Conservation (phyloP, 441 rosid genomes). For the Pelargonium cotyledonis region DNA sequence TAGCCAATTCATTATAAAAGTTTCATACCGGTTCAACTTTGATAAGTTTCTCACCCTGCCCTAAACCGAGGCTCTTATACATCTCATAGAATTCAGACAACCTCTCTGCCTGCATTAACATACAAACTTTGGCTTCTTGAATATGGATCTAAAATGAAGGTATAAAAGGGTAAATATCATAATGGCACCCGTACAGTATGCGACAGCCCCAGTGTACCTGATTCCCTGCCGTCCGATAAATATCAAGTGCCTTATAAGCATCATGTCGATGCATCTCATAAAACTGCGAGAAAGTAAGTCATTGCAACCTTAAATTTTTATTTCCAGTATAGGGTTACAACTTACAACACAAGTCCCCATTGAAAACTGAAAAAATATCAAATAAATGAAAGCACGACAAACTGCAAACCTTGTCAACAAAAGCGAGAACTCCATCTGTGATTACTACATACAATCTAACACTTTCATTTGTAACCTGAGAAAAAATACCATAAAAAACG, state of each 20-base stretch:
- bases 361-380: neutral
- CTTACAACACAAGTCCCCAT: neutral
- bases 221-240: constrained; percentile 38
- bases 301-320: neutral
- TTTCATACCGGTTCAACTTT: constrained; percentile 36
- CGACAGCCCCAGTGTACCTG: constrained; percentile 28
- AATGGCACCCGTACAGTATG: neutral
- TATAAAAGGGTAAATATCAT: neutral
- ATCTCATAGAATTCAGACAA: constrained; percentile 42
- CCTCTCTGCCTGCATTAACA: constrained; percentile 32
- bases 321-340: neutral
- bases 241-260: constrained; percentile 41
- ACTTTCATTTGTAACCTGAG: constrained; percentile 45
- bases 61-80: constrained; percentile 32
- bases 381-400: neutral
- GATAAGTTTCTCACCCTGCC: constrained; percentile 27
- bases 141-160: neutral
- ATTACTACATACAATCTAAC: constrained; percentile 37
- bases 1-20: neutral
- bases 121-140: neutral
- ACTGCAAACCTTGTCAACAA: constrained; percentile 42
- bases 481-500: constrained; percentile 1
- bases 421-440: constrained; percentile 38
- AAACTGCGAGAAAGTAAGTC: constrained; percentile 25
- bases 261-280: constrained; percentile 44